Evolutionary conservation across 2,329 filamentous ascomycete species (phyloP), one percentile per base, ranked within the genome.

Genomic region (Colletotrichum sp.): DNA sequence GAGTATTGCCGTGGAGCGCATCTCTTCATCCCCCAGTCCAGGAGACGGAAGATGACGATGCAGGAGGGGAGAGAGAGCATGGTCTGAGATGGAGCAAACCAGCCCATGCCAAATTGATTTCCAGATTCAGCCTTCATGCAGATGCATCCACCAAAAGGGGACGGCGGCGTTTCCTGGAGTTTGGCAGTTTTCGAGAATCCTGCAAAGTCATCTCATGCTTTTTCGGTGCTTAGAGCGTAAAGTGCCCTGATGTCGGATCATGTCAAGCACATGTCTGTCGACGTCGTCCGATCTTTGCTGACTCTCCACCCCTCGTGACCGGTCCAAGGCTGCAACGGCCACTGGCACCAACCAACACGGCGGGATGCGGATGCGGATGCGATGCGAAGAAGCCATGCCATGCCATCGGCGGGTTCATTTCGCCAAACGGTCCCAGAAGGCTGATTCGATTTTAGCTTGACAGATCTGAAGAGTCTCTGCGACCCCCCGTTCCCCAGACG

Each of bases 221-320:
- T 55, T 48, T 24, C 60, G 16, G 28, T 63, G 30, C 60, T 14
- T 64, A 14, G 60, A 34, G 18, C 64, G 16, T 26, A 36, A n/a
- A 36, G 70, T 75, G 57, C 57, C 39, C 70, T 75, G 43, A 65
- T 75, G 70, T 75, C 64, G 59, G 39, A 60, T 59, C 70, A 75
- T 24, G 36, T 21, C 60, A 18, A 64, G 30, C 60, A 39, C 70
- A 69, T 68, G 70, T 69, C 64, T 74, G 64, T 74, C 74, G 59
- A 69, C 48, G 43, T 73, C 70, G 74, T 73, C 64, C 64, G 61
- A 69, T 74, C 28, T 74, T 64, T 28, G 72, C 55, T 59, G 55
- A 52, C 70, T n/a, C 32, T 24, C 39, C 32, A 34, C 57, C 68
- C 60, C 73, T 75, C 73, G 73, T 75, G 73, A 72, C 72, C 63